These are phyloP conservation scores for Russula lepida DNA, from an alignment of 768 basidiomycete species.

Conservation along the genomic window DNA sequence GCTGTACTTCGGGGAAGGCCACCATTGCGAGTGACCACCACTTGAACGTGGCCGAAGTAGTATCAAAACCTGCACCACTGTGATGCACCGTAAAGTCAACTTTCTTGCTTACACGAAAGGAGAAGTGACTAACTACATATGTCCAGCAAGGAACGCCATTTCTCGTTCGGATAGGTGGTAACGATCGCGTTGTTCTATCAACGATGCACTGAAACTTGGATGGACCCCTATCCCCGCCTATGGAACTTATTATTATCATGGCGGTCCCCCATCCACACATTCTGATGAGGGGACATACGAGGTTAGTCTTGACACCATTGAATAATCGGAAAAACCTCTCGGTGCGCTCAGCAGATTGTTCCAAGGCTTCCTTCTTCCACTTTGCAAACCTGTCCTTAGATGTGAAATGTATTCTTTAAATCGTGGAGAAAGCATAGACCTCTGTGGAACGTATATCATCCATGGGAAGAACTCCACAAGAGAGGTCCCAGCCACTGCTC, in stretches of 20 bases:
- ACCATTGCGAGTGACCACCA: constrained; percentile 13
- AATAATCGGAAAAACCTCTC: not conserved
- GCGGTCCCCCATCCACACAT: not conserved
- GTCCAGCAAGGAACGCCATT: not conserved
- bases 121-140: not conserved
- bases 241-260: not conserved
- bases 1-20: not conserved
- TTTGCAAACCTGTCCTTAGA: not conserved
- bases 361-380: not conserved
- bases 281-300: not conserved
- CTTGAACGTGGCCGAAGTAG: not conserved
- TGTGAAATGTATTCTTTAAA: not conserved
- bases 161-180: not conserved
- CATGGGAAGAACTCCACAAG: not conserved
- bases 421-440: not conserved
- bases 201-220: not conserved
- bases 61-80: not conserved
- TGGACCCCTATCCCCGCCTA: not conserved
- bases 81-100: not conserved
- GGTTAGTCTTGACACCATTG: not conserved
- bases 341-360: not conserved
- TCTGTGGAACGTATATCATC: not conserved
- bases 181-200: not conserved
- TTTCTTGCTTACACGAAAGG: not conserved
- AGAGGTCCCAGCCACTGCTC: not conserved